These are phyloP conservation scores for Globisporangium barbulae DNA, from an alignment of 352 stramenopile genomes.

Conservation along the genomic window DNA sequence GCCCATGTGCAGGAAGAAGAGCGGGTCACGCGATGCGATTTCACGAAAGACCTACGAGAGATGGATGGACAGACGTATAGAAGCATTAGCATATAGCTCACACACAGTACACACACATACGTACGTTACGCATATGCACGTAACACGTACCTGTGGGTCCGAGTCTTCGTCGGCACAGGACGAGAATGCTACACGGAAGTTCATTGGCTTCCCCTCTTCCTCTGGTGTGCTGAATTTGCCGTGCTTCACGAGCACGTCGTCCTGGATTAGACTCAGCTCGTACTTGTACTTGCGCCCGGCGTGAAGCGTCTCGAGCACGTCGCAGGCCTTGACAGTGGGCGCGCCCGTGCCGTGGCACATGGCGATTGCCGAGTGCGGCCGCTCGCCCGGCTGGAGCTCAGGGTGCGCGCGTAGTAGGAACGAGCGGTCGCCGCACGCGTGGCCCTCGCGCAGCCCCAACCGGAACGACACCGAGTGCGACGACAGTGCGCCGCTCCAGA, in stretches of 20 bases:
- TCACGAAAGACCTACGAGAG: conserved; percentile 45
- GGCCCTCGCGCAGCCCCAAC: conserved; percentile 53
- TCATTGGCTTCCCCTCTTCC: conserved; percentile 38
- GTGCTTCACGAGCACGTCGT: conserved; percentile 28
- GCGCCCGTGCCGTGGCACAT: conserved; percentile 27
- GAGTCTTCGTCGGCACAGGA: conserved; percentile 83
- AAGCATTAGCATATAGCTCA: conserved; percentile 8
- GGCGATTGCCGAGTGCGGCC: conserved; percentile 45
- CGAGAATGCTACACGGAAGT: conserved; percentile 74
- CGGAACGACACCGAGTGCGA: conserved; percentile 69
- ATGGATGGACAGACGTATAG: background rate
- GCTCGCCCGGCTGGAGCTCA: conserved; percentile 33
- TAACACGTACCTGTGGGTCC: conserved; percentile 47
- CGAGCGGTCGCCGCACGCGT: conserved; percentile 40
- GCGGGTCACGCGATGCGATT: conserved; percentile 56
- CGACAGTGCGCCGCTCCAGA: conserved; percentile 72
- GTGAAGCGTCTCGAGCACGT: conserved; percentile 42
- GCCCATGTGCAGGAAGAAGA: conserved; percentile 89
- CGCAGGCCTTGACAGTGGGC: conserved; percentile 45
- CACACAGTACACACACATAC: conserved; percentile 1
- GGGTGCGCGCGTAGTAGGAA: conserved; percentile 63
- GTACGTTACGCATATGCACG: background rate
- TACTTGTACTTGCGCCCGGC: conserved; percentile 56
- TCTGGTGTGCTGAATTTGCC: conserved; percentile 54
- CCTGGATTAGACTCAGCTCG: conserved; percentile 38